A percentile compares a stretch with the other conserved stretches of the same genome.
These are phyloP conservation scores for Sugiyamaella neomexicana DNA, from an alignment of 1,139 yeast species.

Conservation along the genomic window DNA sequence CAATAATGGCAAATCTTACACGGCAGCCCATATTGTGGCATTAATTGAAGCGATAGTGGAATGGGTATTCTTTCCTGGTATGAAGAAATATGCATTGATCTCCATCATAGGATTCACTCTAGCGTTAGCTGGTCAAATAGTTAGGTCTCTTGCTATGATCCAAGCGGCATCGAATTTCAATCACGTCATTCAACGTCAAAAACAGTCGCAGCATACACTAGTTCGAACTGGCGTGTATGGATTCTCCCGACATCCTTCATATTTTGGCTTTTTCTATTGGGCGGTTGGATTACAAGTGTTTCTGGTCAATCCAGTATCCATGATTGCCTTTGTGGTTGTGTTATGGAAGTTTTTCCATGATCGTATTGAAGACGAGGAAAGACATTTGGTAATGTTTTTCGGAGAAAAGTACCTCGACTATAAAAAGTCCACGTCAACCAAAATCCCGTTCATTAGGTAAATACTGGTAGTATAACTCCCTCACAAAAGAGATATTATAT, in stretches of 20 bases:
- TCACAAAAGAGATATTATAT: too few species aligned
- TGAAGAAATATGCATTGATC: slow-evolving; percentile 33
- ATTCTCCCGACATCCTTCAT: slow-evolving; percentile 79
- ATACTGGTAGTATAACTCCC: too few species aligned
- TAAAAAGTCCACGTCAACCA: slow-evolving; percentile 49
- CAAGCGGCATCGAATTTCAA: slow-evolving; percentile 88
- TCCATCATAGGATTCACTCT: slow-evolving; percentile 50
- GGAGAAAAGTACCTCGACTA: slow-evolving; percentile 63
- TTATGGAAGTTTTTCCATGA: slow-evolving; percentile 66
- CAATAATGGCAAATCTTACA: slow-evolving; percentile 65
- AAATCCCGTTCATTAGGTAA: slow-evolving; percentile 61
- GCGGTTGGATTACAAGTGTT: slow-evolving; percentile 80
- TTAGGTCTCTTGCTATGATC: slow-evolving; percentile 77
- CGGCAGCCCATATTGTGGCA: slow-evolving; percentile 61
- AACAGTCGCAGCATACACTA: slow-evolving; percentile 56
- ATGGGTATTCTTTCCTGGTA: slow-evolving; percentile 6
- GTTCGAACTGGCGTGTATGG: slow-evolving; percentile 74
- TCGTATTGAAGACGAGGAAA: slow-evolving; percentile 71
- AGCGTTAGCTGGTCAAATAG: slow-evolving; percentile 59
- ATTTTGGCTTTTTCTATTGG: slow-evolving; percentile 93
- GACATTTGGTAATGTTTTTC: slow-evolving; percentile 62
- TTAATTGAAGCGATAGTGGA: slow-evolving; percentile 46
- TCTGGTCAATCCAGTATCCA: slow-evolving; percentile 61
- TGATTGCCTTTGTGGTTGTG: slow-evolving; percentile 48
- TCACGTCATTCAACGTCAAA: slow-evolving; percentile 65